Conservation (phyloP, 2,329 filamentous ascomycete species). For the Pseudocercospora eumusae region DNA sequence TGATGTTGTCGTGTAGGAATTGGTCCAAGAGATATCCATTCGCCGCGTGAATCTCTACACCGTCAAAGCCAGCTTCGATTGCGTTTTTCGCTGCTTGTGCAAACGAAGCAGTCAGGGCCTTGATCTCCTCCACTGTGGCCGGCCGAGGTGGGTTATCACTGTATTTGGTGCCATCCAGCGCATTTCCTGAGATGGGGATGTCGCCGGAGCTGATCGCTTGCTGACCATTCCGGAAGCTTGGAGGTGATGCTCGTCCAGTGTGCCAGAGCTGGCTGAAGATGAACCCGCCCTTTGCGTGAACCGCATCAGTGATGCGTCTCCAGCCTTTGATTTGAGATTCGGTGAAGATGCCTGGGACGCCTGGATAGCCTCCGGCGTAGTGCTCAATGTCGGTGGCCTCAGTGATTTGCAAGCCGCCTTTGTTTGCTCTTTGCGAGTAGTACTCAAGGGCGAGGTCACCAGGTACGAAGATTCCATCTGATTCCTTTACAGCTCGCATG, state of each 20-base stretch:
- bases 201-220: constrained; percentile 36
- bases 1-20: constrained; percentile 62
- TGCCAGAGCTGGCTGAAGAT: constrained; percentile 65
- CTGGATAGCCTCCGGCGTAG: constrained; percentile 48
- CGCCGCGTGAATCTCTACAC: constrained; percentile 52
- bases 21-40: constrained; percentile 60
- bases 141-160: constrained; percentile 40
- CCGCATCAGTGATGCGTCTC: constrained; percentile 61
- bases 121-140: constrained; percentile 43
- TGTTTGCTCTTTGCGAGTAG: constrained; percentile 55
- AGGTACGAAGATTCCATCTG: constrained; percentile 50
- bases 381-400: constrained; percentile 56
- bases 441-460: constrained; percentile 46
- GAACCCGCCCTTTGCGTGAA: constrained; percentile 63
- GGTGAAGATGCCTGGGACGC: constrained; percentile 59
- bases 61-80: constrained; percentile 57
- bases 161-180: constrained; percentile 36
- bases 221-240: constrained; percentile 29
- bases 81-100: constrained; percentile 47
- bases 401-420: constrained; percentile 53
- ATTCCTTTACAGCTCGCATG: constrained; percentile 40
- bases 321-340: constrained; percentile 59
- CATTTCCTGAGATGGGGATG: constrained; percentile 37
- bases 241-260: constrained; percentile 51
- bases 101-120: constrained; percentile 38